phyloP scores from a whole-genome alignment of 2,329 filamentous ascomycete genomes.

The Aspergillus ibericus region DNA sequence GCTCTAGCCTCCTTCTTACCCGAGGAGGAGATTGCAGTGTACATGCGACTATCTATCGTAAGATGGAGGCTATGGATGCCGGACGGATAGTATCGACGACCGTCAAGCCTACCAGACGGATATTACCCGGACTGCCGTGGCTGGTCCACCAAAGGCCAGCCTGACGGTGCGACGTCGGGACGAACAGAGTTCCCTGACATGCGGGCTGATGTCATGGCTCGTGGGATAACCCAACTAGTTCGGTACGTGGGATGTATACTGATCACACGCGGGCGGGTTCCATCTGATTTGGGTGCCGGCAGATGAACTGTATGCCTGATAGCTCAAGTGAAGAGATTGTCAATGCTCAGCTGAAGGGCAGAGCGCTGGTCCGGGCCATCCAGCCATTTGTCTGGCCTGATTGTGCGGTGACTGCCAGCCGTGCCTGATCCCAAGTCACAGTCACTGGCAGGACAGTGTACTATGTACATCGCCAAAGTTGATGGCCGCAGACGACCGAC shows the following conservation, averaged over 20 bases:
- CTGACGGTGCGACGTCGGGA: neutral
- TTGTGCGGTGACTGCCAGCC: neutral
- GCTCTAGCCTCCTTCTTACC: neutral
- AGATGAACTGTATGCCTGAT: neutral
- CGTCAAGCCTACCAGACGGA: neutral
- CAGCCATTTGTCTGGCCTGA: neutral
- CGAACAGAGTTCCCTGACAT: neutral
- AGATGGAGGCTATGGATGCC: neutral
- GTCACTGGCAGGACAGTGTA: too few species aligned
- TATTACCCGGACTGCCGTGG: neutral
- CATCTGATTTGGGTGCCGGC: neutral
- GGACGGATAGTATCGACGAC: neutral
- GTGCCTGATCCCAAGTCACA: neutral
- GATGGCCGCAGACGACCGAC: neutral
- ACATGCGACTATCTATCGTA: neutral
- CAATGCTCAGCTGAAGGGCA: neutral
- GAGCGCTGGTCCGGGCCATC: neutral
- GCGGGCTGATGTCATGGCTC: conserved; percentile 8
- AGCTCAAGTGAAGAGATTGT: neutral
- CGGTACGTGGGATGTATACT: neutral
- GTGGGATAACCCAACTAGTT: neutral
- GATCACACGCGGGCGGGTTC: conserved; percentile 1
- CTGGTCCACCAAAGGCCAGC: neutral
- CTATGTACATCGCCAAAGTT: neutral
- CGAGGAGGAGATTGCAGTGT: neutral